A percentile compares a stretch with the other conserved stretches of the same genome.
Conservation (phyloP, 108 stramenopile species). For the Hondaea fermentalgiana region DNA sequence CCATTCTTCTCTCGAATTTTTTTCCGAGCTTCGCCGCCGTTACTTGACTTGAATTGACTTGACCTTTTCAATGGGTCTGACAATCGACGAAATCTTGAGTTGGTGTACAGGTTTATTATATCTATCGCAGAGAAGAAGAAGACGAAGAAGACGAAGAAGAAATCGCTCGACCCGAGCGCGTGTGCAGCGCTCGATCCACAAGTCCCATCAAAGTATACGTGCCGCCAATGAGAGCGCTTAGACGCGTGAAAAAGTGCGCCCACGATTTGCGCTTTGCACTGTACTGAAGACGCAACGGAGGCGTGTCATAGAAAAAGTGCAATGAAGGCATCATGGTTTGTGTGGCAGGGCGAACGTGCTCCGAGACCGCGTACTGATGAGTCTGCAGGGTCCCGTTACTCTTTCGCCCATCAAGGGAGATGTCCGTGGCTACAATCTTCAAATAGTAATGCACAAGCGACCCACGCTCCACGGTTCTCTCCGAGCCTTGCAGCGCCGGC, state of each 20-base stretch:
- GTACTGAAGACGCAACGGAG: not conserved
- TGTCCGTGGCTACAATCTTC: not conserved
- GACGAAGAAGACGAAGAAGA: no score
- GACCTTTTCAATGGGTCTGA: no score
- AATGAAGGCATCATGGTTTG: not conserved
- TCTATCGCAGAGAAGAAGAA: no score
- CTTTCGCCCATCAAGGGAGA: not conserved
- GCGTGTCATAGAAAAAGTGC: slow-evolving; percentile 12
- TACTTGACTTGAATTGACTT: no score
- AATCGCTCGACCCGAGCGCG: not conserved
- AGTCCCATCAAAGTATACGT: not conserved
- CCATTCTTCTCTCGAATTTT: no score
- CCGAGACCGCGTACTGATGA: not conserved
- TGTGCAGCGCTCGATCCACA: not conserved
- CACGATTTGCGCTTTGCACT: not conserved
- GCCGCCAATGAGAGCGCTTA: not conserved
- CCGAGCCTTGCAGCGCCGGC: not conserved
- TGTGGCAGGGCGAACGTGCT: not conserved
- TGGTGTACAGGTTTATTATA: no score
- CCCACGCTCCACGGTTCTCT: not conserved
- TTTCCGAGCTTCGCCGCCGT: no score
- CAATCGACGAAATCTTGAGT: no score
- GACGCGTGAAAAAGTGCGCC: not conserved
- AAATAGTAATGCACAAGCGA: not conserved
- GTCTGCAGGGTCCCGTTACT: not conserved